Evolutionary conservation across 257 asterid species (phyloP), one percentile per base, ranked within the genome.

Genomic region (Plantago elongata): DNA sequence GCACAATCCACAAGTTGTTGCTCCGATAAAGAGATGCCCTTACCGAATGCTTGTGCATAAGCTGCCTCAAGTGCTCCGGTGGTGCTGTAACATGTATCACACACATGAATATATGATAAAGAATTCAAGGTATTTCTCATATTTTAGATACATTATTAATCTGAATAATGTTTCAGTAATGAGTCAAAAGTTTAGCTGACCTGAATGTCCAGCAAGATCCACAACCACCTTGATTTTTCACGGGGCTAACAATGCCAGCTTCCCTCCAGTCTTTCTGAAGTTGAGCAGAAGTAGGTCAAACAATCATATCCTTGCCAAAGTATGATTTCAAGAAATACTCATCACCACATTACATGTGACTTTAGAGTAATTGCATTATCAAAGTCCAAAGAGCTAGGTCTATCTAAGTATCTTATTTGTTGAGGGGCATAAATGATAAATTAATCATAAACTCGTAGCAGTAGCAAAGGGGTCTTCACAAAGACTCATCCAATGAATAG

Each of bases 191-290:
- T 57, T 60, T 60, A 34, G 62, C 69, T 73, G 50, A 89, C 99
- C 99, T 93, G 85, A 89, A 93, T 75, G 99, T 87, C 97, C 99
- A 93, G 79, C 97, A 89, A 70, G 97, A 93, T 74, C 99, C 99
- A 68, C 97, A 93, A 43, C 60, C 55, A 54, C 99, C 97, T 77
- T 93, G 99, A 54, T 71, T 43, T 75, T 93, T 93, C 54, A 93
- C 84, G 9, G 95, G 97, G 82, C 90, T 87, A 27, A 93, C 97
- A 61, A 87, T 89, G 69, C 94, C 95, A 77, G 68, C 52, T 76
- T 75, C 66, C 80, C 96, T 87, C 99, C 99, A 93, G 72, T 93
- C 96, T 78, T 79, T 85, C 97, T 93, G 81, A 76, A 75, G 54
- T 62, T 69, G 63, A 18, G 15, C 59, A 30, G 40, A 61, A 65